Percentiles rank a stretch among this genome's conserved stretches.
Conservation (phyloP, 2,329 filamentous ascomycete species). For the Trichoderma aggressivum region DNA sequence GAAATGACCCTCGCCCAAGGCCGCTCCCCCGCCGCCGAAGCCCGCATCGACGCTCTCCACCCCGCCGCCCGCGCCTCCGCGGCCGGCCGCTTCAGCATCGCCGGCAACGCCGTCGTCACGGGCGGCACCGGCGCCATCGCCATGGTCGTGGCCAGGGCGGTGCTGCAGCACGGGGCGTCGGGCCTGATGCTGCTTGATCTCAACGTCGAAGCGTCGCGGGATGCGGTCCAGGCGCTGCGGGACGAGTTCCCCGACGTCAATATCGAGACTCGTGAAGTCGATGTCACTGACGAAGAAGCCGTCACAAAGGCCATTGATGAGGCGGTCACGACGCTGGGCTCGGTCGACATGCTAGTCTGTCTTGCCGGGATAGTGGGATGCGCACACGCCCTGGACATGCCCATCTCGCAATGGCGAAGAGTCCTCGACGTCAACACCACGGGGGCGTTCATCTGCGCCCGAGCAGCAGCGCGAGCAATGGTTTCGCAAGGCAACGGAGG, state of each 20-base stretch:
- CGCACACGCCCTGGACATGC: slow-evolving; percentile 52
- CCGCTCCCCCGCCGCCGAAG: not conserved
- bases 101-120: slow-evolving; percentile 38
- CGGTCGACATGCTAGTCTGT: slow-evolving; percentile 26
- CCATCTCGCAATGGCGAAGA: slow-evolving; percentile 50
- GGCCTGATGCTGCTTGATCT: slow-evolving; percentile 62
- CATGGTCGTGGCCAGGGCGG: slow-evolving; percentile 54
- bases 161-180: slow-evolving; percentile 64
- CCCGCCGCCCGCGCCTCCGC: slow-evolving; percentile 17
- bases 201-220: slow-evolving; percentile 39
- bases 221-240: slow-evolving; percentile 14
- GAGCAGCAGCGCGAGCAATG: slow-evolving; percentile 58
- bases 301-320: slow-evolving; percentile 20
- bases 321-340: slow-evolving; percentile 19
- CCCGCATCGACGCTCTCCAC: slow-evolving; percentile 12
- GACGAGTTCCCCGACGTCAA: slow-evolving; percentile 22
- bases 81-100: slow-evolving; percentile 31
- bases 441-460: slow-evolving; percentile 66
- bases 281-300: slow-evolving; percentile 24
- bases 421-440: slow-evolving; percentile 70
- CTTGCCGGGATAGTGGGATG: slow-evolving; percentile 63
- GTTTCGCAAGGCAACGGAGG: slow-evolving; percentile 50
- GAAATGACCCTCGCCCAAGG: slow-evolving; percentile 27
- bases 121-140: slow-evolving; percentile 44
- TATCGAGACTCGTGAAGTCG: slow-evolving; percentile 18